phyloP scores from a whole-genome alignment of 176 grass and related monocot genomes.

The Themeda triandra region DNA sequence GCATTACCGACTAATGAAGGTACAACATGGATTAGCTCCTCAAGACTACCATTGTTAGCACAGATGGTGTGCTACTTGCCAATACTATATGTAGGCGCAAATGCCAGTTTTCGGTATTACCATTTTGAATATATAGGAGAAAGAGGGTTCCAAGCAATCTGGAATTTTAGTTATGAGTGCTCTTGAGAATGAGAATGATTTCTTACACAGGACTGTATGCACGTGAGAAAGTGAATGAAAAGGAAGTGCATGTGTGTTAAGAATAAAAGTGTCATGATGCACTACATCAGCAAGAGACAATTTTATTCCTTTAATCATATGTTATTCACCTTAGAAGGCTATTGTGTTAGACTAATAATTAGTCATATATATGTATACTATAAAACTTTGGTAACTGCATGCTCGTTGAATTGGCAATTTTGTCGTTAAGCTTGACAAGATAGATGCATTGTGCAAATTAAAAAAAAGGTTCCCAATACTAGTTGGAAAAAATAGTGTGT shows the following conservation, averaged over 20 bases:
- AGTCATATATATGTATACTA: neutral
- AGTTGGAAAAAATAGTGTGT: neutral
- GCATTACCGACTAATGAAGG: neutral
- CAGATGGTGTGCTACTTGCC: neutral
- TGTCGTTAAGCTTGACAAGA: neutral
- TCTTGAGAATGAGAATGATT: slow-evolving; percentile 16
- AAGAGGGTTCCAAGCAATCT: neutral
- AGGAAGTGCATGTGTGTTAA: neutral
- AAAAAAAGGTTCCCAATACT: neutral
- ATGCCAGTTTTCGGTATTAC: neutral
- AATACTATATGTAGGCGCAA: neutral
- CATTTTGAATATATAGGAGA: neutral
- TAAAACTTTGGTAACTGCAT: neutral
- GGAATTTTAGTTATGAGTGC: neutral
- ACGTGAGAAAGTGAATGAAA: neutral
- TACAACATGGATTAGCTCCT: neutral
- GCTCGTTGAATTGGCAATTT: neutral
- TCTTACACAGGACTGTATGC: neutral
- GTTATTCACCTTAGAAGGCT: neutral
- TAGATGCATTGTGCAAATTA: neutral
- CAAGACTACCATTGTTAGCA: neutral
- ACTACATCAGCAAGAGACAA: neutral
- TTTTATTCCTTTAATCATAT: neutral
- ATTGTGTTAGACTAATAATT: too few relatives aligned
- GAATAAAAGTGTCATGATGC: neutral